Percentiles rank a stretch among this genome's conserved stretches.
Conservation (phyloP, 306 rosid species). For the Quercus gilva region DNA sequence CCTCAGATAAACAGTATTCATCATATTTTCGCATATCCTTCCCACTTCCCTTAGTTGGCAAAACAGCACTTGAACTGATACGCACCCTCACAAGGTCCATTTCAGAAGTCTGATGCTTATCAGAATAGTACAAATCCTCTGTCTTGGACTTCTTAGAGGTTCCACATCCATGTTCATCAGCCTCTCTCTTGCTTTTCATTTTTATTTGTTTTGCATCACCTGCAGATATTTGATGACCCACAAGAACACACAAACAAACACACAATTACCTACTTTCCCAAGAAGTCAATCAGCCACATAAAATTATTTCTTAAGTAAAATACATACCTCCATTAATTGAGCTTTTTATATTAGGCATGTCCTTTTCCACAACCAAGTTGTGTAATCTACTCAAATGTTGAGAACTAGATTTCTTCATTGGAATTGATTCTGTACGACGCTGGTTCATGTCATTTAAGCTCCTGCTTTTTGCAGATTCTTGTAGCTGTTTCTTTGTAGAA, state of each 20-base stretch:
- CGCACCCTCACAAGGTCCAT: conserved; percentile 33
- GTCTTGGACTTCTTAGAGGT: conserved; percentile 48
- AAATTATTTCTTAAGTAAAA: conserved; percentile 21
- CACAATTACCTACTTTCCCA: conserved; percentile 2
- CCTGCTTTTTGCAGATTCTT: conserved; percentile 39
- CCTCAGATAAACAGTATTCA: conserved; percentile 43
- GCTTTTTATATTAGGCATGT: conserved; percentile 43
- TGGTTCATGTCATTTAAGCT: conserved; percentile 43
- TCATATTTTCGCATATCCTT: conserved; percentile 41
- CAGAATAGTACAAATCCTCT: conserved; percentile 26
- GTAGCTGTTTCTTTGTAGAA: conserved; percentile 35
- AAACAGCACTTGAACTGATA: conserved; percentile 33
- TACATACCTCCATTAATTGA: conserved; percentile 44
- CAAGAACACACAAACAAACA: not conserved
- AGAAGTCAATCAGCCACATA: not conserved
- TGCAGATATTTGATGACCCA: conserved; percentile 22
- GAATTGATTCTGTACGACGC: conserved; percentile 38
- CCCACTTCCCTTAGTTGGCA: conserved; percentile 33
- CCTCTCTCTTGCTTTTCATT: conserved; percentile 46
- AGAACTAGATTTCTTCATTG: conserved; percentile 37
- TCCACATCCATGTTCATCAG: conserved; percentile 44
- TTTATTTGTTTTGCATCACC: conserved; percentile 44
- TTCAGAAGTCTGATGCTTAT: conserved; percentile 35
- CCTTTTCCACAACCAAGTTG: conserved; percentile 38
- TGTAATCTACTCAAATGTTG: conserved; percentile 28